Base-by-base conservation (phyloP, 2,329 filamentous ascomycete genomes). In the Xylaria multiplex region DNA sequence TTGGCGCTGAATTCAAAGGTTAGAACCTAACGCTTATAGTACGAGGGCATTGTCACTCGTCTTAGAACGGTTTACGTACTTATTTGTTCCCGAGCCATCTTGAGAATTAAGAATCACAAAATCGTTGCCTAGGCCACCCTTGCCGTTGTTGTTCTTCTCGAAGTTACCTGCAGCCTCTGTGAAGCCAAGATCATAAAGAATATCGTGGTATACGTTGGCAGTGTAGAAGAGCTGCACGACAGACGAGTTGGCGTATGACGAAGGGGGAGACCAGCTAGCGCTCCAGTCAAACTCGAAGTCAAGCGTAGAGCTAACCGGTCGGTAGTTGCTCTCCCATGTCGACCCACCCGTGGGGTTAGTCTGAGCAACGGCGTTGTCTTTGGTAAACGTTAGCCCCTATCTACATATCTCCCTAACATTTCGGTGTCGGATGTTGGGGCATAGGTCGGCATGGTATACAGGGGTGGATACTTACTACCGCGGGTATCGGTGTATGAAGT, bases 171-270 rank as follows among this genome's bases (percentile, higher is more conserved):
- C 86, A 0, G 69, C 74, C 75, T 89, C 86, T 42, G 79, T 84
- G 75, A 89, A 89, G 5, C 87, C 86, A 0, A 89, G 82, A 6
- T 78, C 73, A 70, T 88, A 84, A 9, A 89, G 80, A 0, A 89
- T 73, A 63, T 89, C 87, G 70, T 89, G 87, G 76, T 85, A 88
- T 40, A 79, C 80, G 79, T 89, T 88, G 40, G 82, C 79, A 0
- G 85, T 87, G 79, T 89, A 89, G 77, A 87, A 89, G 5, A 88
- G 81, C 76, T 89, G 87, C 0, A 85, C 82, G 58, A 86, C 78
- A 0, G 86, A 86, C 1, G 85, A 85, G 53, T 88, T 83, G 3
- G 78, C 76, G 74, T 88, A 89, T 1, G 67, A 68, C 19, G 72
- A 72, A 1, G 80, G 80, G 42, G 79, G 69, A 1, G 79, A 73